A percentile compares a stretch with the other conserved stretches of the same genome.
These are phyloP conservation scores for Sporothrix curviconia DNA, from an alignment of 2,329 filamentous ascomycete species.

Conservation along the genomic window DNA sequence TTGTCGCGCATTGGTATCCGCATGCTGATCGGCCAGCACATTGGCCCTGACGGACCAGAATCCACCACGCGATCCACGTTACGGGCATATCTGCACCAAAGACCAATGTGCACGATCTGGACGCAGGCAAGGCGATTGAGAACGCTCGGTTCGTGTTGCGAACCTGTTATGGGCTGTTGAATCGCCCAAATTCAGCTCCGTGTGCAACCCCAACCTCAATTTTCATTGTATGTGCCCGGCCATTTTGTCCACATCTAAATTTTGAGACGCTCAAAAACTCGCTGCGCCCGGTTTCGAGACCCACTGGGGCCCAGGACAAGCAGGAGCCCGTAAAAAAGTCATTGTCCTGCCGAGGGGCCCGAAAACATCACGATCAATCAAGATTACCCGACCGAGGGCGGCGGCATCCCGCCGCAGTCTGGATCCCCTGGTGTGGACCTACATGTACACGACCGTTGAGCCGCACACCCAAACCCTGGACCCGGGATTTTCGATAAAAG, in stretches of 20 bases:
- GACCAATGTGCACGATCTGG: constrained; percentile 91
- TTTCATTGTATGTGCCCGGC: constrained; percentile 99
- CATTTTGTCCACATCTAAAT: constrained; percentile 98
- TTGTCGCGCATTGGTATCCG: constrained; percentile 98
- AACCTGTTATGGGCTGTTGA: constrained; percentile 95
- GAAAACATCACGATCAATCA: constrained; percentile 99
- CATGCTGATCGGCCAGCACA: constrained; percentile 98
- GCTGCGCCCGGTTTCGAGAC: constrained; percentile 88
- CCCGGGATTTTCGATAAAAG: constrained; percentile 97
- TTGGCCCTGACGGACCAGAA: constrained; percentile 92
- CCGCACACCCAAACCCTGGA: constrained; percentile 90
- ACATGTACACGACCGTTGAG: constrained; percentile 99
- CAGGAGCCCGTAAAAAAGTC: constrained; percentile 90
- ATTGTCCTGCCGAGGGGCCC: constrained; percentile 94
- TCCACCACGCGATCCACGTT: constrained; percentile 80
- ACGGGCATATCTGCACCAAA: constrained; percentile 99
- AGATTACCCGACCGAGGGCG: constrained; percentile 94
- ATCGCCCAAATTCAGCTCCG: constrained; percentile 92
- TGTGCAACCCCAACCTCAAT: constrained; percentile 87
- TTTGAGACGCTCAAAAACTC: constrained; percentile 99
- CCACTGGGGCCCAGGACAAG: constrained; percentile 88
- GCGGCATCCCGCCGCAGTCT: constrained; percentile 87
- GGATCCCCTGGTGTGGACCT: constrained; percentile 98
- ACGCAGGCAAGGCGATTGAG: constrained; percentile 94
- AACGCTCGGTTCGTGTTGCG: constrained; percentile 99